These are phyloP conservation scores for Phytophthora pini DNA, from an alignment of 352 stramenopile genomes.

Conservation along the genomic window DNA sequence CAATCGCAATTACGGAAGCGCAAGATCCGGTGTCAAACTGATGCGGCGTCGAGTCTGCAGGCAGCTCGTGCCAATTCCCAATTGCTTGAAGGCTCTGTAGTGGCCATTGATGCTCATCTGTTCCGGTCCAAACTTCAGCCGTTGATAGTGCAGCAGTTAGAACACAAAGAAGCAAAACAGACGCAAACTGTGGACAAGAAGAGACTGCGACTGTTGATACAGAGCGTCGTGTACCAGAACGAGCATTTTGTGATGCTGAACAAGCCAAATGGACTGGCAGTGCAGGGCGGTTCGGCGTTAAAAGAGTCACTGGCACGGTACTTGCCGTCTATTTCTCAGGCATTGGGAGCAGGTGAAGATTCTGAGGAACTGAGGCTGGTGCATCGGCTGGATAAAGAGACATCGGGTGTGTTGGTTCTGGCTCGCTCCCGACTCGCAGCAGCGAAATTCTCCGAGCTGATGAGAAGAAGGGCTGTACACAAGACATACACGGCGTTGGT, in stretches of 20 bases:
- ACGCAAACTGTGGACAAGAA: constrained; percentile 1
- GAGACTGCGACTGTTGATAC: constrained; percentile 33
- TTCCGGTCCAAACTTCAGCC: constrained; percentile 43
- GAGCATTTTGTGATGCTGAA: constrained; percentile 70
- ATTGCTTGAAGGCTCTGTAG: constrained; percentile 44
- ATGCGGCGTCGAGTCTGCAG: background rate
- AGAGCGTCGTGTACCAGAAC: constrained; percentile 56
- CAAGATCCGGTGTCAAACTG: constrained; percentile 59
- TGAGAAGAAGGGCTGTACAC: constrained; percentile 43
- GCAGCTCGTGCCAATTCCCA: constrained; percentile 39
- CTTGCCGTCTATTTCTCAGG: constrained; percentile 45
- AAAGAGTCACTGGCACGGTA: constrained; percentile 52
- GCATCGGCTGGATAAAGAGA: constrained; percentile 78
- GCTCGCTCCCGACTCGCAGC: constrained; percentile 70
- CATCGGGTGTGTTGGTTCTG: constrained; percentile 69
- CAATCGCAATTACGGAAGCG: constrained; percentile 72
- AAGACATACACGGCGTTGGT: constrained; percentile 79
- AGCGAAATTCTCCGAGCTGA: constrained; percentile 59
- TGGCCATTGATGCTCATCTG: constrained; percentile 62
- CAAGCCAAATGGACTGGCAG: constrained; percentile 73
- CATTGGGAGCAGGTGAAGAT: constrained; percentile 9
- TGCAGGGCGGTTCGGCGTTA: constrained; percentile 61
- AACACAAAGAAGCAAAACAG: background rate
- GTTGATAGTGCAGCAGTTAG: background rate
- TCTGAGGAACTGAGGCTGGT: constrained; percentile 50